phyloP scores from a whole-genome alignment of 768 basidiomycete species.

The Rhizopogon salebrosus region DNA sequence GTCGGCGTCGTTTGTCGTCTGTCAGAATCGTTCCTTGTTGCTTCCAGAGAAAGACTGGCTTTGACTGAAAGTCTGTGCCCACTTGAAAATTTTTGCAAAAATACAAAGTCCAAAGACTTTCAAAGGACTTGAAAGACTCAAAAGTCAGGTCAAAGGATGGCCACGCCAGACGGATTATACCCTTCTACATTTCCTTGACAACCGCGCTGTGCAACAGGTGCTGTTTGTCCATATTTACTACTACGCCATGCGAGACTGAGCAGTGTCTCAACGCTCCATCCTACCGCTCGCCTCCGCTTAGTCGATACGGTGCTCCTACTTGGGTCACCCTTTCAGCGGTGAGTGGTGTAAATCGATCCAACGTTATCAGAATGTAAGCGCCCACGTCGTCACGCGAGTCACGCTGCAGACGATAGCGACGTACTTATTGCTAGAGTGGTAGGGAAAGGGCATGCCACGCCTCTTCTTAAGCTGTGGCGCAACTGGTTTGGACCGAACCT shows the following conservation, averaged over 20 bases:
- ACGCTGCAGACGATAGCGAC: slow-evolving; percentile 5
- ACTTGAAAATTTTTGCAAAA: not conserved
- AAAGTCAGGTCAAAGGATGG: no score
- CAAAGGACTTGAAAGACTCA: not conserved
- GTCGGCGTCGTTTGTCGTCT: not conserved
- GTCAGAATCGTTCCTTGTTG: no score
- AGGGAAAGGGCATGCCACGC: slow-evolving; percentile 24
- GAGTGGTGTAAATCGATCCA: no score
- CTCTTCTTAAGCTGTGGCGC: slow-evolving; percentile 13
- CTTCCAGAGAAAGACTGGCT: slow-evolving; percentile 5
- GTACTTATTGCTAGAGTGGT: not conserved
- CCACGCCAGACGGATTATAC: not conserved
- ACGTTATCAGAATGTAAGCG: slow-evolving; percentile 4
- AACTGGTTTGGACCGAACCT: slow-evolving; percentile 9
- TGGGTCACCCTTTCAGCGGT: slow-evolving; percentile 6
- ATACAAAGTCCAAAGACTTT: slow-evolving; percentile 1
- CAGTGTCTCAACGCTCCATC: slow-evolving; percentile 20
- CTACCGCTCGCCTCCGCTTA: slow-evolving; percentile 24
- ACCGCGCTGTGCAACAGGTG: not conserved
- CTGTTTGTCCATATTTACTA: slow-evolving; percentile 11
- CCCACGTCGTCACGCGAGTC: slow-evolving; percentile 6
- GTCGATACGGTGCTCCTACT: slow-evolving; percentile 23
- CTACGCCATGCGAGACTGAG: slow-evolving; percentile 16
- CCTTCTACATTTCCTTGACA: not conserved
- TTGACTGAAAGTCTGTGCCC: slow-evolving; percentile 2